These are phyloP conservation scores for Penicillium robsamsonii DNA, from an alignment of 495 filamentous ascomycete genomes.

Conservation along the genomic window DNA sequence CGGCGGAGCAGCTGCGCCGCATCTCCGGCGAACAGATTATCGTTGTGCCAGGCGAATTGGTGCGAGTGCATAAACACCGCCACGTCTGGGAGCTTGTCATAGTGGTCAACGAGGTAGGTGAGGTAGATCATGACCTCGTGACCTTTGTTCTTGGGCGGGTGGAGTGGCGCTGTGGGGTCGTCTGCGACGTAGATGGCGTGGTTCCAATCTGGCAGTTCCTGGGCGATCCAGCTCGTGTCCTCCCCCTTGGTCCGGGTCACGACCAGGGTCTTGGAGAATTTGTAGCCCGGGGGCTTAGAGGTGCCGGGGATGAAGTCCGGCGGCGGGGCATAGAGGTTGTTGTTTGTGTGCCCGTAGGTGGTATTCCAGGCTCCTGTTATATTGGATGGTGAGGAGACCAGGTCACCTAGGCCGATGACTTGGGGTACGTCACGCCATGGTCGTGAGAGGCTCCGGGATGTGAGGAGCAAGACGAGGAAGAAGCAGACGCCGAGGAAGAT, in stretches of 20 bases:
- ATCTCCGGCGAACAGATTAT: constrained; percentile 49
- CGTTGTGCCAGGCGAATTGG: constrained; percentile 66
- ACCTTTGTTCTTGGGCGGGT: constrained; percentile 71
- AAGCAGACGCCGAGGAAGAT: constrained; percentile 41
- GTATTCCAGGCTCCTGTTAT: constrained; percentile 24
- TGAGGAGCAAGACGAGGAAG: constrained; percentile 31
- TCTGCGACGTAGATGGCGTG: constrained; percentile 65
- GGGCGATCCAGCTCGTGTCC: constrained; percentile 59
- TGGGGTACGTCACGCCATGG: constrained; percentile 39
- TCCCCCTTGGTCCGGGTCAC: constrained; percentile 55
- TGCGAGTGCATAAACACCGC: constrained; percentile 70
- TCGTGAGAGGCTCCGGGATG: constrained; percentile 31
- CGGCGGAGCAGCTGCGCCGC: constrained; percentile 52
- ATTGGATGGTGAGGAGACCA: constrained; percentile 21
- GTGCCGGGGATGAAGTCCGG: constrained; percentile 41
- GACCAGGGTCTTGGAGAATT: constrained; percentile 55
- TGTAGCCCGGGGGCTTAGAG: constrained; percentile 40
- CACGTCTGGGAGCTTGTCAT: constrained; percentile 65
- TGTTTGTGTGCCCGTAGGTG: constrained; percentile 18
- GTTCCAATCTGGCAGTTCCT: constrained; percentile 55
- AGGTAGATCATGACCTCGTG: constrained; percentile 77
- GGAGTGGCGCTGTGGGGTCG: constrained; percentile 55
- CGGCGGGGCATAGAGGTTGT: constrained; percentile 31
- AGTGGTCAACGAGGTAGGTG: constrained; percentile 70
- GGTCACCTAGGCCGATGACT: constrained; percentile 38